Conservation (phyloP, 2,329 filamentous ascomycete genomes). For the Ophiognomonia clavigignenti-juglandacearum region DNA sequence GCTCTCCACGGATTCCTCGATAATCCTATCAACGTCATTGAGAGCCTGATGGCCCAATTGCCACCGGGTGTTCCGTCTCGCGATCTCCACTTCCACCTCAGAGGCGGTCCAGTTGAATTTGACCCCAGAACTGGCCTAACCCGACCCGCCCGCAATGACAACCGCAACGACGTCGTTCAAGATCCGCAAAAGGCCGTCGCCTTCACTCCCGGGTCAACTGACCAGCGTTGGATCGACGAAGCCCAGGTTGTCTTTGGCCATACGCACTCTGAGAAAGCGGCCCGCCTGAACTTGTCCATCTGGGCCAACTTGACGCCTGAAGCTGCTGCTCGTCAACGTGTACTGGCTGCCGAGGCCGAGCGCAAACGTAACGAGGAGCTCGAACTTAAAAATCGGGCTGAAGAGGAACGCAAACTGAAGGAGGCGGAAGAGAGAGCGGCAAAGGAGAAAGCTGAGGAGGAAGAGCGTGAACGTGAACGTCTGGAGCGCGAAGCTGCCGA, state of each 20-base stretch:
- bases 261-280: constrained; percentile 62
- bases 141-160: constrained; percentile 41
- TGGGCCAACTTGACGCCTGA: constrained; percentile 73
- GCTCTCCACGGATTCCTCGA: constrained; percentile 40
- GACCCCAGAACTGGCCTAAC: constrained; percentile 26
- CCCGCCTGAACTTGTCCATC: constrained; percentile 63
- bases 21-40: constrained; percentile 50
- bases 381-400: constrained; percentile 56
- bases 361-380: constrained; percentile 48
- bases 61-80: constrained; percentile 43
- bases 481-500: constrained; percentile 56
- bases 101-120: constrained; percentile 48
- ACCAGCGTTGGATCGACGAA: constrained; percentile 82
- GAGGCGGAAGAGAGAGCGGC: constrained; percentile 65
- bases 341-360: constrained; percentile 55
- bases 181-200: constrained; percentile 71
- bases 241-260: constrained; percentile 78
- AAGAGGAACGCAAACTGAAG: constrained; percentile 63
- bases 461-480: constrained; percentile 59
- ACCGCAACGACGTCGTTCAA: constrained; percentile 43
- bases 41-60: constrained; percentile 51
- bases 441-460: constrained; percentile 64
- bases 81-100: constrained; percentile 50
- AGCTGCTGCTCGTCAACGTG: constrained; percentile 50
- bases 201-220: constrained; percentile 69